Percentiles rank a stretch among this genome's conserved stretches.
Evolutionary conservation across 495 filamentous ascomycete species (phyloP).

Genomic region (Massariosphaeria phaeospora): DNA sequence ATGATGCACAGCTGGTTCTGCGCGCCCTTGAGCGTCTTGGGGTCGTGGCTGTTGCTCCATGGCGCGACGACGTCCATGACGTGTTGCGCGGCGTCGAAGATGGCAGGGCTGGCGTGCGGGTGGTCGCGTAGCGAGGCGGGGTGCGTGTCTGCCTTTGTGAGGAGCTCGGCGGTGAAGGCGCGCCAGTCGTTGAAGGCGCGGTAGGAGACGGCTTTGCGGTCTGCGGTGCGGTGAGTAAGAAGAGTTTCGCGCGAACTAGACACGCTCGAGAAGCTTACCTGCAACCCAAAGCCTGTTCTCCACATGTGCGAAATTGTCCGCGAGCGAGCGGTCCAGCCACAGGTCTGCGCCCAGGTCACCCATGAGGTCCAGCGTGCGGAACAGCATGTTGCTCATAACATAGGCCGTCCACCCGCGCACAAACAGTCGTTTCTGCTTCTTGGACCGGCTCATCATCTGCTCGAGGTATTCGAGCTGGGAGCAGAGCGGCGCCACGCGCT

Average conservation of each 20-base stretch:
- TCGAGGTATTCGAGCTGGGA: slow-evolving; percentile 21
- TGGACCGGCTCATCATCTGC: neutral
- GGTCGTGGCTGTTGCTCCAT: neutral
- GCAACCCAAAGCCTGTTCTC: slow-evolving; percentile 1
- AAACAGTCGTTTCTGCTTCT: slow-evolving; percentile 25
- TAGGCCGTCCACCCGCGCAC: slow-evolving; percentile 29
- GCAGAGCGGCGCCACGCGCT: slow-evolving; percentile 4
- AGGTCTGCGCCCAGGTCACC: neutral
- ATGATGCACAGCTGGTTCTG: slow-evolving; percentile 19
- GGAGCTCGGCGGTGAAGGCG: slow-evolving; percentile 27
- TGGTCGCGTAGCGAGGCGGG: neutral
- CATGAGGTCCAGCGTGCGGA: slow-evolving; percentile 11
- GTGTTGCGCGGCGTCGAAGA: neutral
- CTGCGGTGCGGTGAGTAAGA: slow-evolving; percentile 5
- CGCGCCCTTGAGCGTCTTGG: neutral
- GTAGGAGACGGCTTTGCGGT: slow-evolving; percentile 12
- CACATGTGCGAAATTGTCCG: neutral
- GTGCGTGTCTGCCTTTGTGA: slow-evolving; percentile 14
- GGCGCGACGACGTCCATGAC: neutral
- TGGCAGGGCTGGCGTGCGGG: neutral
- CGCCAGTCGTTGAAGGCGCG: slow-evolving; percentile 32
- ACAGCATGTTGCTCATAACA: slow-evolving; percentile 17
- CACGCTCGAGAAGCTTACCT: neutral
- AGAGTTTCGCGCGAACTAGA: no score
- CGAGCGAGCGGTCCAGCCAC: neutral